Base-by-base conservation (phyloP, 768 basidiomycete species). In the Bullera alba region DNA sequence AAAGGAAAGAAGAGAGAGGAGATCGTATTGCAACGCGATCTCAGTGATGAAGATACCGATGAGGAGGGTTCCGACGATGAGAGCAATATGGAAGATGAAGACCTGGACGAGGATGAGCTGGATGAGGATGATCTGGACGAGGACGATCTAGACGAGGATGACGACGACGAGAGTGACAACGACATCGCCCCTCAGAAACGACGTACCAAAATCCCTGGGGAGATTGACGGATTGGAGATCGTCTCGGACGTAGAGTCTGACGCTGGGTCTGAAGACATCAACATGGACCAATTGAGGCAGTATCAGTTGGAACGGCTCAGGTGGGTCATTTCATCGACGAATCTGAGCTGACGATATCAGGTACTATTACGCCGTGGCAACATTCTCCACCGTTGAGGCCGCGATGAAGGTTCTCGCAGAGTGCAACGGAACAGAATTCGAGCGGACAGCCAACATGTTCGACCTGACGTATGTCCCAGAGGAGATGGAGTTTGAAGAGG, bases 401-500 rank as follows among this genome's bases (percentile, higher is more conserved):
- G 88, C 92, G 7, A 76, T 79, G 2, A 83, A 90, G 65, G 81
- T 92, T 26, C 86, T 85, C 65, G 73, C 78, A 27, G 91, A 97
- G 68, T 79, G 96, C 22, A 87, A 96, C 58, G 91, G 90, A 15
- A 87, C 93, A 2, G 95, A 99, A 70, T 80, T 97, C 15, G 95
- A 97, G 71, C 83, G 90, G 26, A 95, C 93, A 1, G 93, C 95
- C 2, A 99, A 99, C 69, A 80, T 96, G 5, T 85, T 99, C 53
- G 87, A 99, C 67, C 74, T 99, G 28, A 95, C 92, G 70, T 96
- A 86, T 71, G 89, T 93, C 10, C 88, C 90, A 0, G 83, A 90
- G 26, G 84, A 79, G 21, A 91, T 92, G 89, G 76, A 76, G 2
- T 95, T 96, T 62, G 85, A 85, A 17, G 80, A 80, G 15, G 82